Conservation (phyloP, 2,329 filamentous ascomycete species). For the Cadophora luteo-olivacea region DNA sequence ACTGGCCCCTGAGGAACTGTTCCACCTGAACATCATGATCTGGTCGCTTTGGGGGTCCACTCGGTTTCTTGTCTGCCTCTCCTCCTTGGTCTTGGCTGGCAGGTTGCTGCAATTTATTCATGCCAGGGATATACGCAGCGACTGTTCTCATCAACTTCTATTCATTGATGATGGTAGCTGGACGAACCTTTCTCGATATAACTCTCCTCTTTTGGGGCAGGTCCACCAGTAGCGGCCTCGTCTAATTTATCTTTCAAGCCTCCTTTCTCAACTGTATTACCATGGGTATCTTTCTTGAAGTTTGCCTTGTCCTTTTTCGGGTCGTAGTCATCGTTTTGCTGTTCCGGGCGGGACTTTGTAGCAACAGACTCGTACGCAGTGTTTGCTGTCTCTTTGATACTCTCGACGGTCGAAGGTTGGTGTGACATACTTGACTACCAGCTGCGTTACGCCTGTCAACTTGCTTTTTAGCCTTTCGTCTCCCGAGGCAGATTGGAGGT, state of each 20-base stretch:
- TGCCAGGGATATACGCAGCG: not conserved
- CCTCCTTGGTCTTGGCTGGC: not conserved
- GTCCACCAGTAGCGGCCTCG: constrained; percentile 32
- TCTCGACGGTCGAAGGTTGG: constrained; percentile 37
- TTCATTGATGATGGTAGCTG: constrained; percentile 21
- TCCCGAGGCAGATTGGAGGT: not conserved
- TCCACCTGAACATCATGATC: constrained; percentile 44
- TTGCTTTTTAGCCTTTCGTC: not conserved
- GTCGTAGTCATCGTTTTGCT: constrained; percentile 24
- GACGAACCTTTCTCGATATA: constrained; percentile 37
- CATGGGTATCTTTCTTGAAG: constrained; percentile 29
- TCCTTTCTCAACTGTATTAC: constrained; percentile 27
- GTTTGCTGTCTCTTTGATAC: constrained; percentile 31
- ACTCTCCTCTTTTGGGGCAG: constrained; percentile 25
- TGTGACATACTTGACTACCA: constrained; percentile 32
- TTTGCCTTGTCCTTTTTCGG: constrained; percentile 27
- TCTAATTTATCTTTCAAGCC: constrained; percentile 40
- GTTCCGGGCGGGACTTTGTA: constrained; percentile 18
- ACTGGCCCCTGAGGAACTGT: constrained; percentile 41
- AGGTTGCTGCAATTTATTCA: not conserved
- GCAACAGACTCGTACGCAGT: constrained; percentile 27
- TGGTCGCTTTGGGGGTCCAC: constrained; percentile 35
- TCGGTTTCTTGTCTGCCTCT: constrained; percentile 17
- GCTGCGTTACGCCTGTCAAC: not conserved
- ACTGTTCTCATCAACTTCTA: constrained; percentile 25